Percentiles rank a stretch among this genome's conserved stretches.
These are phyloP conservation scores for Helenozyma baotianmanensis DNA, from an alignment of 805 yeast species.

Conservation along the genomic window DNA sequence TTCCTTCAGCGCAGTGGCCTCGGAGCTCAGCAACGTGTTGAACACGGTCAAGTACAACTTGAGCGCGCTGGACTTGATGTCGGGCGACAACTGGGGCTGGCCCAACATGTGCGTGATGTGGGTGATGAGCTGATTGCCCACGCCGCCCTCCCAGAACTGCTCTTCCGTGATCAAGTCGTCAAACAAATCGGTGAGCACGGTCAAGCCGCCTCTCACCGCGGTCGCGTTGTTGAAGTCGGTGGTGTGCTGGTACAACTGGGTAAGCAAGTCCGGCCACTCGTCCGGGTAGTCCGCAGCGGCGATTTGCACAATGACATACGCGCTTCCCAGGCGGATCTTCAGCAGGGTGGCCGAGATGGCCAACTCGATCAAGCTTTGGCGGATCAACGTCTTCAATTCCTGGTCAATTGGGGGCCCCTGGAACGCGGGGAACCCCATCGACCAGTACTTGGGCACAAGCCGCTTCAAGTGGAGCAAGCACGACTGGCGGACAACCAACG, in stretches of 20 bases:
- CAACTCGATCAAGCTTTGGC: constrained; percentile 48
- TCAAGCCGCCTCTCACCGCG: constrained; percentile 49
- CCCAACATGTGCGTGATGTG: constrained; percentile 44
- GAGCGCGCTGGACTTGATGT: constrained; percentile 45
- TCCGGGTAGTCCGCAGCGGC: constrained; percentile 92
- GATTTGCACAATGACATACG: constrained; percentile 76
- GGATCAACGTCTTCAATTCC: constrained; percentile 46
- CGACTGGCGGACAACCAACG: constrained; percentile 50
- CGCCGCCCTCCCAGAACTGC: constrained; percentile 75
- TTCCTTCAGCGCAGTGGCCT: constrained; percentile 33
- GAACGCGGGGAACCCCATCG: constrained; percentile 74
- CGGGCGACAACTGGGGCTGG: constrained; percentile 19
- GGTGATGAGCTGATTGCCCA: constrained; percentile 51
- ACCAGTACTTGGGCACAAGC: constrained; percentile 72
- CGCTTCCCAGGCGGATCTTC: constrained; percentile 61
- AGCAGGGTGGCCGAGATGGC: constrained; percentile 42
- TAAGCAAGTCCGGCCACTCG: constrained; percentile 80
- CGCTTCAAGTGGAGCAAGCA: constrained; percentile 64
- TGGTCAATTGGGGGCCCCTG: constrained; percentile 59
- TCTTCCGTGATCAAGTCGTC: constrained; percentile 84
- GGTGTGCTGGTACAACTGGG: constrained; percentile 41
- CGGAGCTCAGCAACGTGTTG: constrained; percentile 49
- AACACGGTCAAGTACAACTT: constrained; percentile 51
- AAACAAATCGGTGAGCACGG: constrained; percentile 68
- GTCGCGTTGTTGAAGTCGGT: constrained; percentile 23